These are phyloP conservation scores for Dianthus caryophyllus DNA, from an alignment of 148 eudicot species.

Conservation along the genomic window DNA sequence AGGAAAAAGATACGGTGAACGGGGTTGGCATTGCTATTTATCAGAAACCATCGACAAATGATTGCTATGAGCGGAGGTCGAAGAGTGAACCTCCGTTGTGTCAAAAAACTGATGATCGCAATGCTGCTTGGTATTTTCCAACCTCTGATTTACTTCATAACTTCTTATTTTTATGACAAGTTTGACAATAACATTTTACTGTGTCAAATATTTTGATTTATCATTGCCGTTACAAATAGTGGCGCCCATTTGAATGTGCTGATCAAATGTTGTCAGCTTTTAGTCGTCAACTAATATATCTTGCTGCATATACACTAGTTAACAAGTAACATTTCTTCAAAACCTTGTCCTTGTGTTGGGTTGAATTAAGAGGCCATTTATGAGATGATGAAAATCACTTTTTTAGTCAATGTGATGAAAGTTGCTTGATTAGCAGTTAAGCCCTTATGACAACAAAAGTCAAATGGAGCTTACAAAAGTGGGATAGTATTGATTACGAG, in stretches of 20 bases:
- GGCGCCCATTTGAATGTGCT: too few species aligned
- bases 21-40: slow-evolving; percentile 69
- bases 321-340: not conserved
- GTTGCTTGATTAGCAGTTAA: not conserved
- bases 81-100: slow-evolving; percentile 66
- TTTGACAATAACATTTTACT: slow-evolving; percentile 4
- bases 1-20: slow-evolving; percentile 65
- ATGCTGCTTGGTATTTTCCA: slow-evolving; percentile 42
- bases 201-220: not conserved
- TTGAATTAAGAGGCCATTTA: not conserved
- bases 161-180: slow-evolving; percentile 3
- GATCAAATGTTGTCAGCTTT: too few species aligned
- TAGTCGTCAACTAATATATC: too few species aligned
- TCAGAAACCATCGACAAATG: slow-evolving; percentile 64
- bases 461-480: not conserved
- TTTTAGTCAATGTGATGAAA: not conserved
- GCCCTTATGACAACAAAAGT: not conserved
- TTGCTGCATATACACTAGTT: too few species aligned
- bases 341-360: not conserved
- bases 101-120: slow-evolving; percentile 41
- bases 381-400: not conserved
- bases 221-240: too few species aligned
- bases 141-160: not conserved
- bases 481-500: not conserved
- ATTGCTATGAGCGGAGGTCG: slow-evolving; percentile 69